Evolutionary conservation across 805 yeast genomes (phyloP), one percentile per base, ranked within the genome.

Genomic region (Candida ipomoeae): DNA sequence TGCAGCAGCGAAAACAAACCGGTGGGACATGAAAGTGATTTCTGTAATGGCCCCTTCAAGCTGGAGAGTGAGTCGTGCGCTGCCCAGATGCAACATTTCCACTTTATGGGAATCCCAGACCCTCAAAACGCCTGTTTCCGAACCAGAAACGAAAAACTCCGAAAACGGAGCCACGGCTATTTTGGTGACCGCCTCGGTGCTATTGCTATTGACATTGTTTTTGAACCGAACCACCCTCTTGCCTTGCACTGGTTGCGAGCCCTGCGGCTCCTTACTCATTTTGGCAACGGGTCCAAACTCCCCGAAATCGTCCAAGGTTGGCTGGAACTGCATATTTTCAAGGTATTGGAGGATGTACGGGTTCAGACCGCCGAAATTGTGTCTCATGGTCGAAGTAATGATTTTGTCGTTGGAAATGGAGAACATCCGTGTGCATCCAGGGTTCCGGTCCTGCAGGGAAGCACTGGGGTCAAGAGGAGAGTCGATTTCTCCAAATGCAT

Each of bases 71-170:
- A 55, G 48, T 3, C 23, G 46, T 4, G 54, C 54, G 7, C 52
- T 76, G 69, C 31, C 79, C 78, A 8, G 78, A 69, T 3, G 83
- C 79, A 85, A 86, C 48, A 78, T 78, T 47, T 84, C 89, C 35
- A 91, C 67, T 51, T 82, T 80, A 8, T 69, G 59, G 0, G 84
- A 66, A 61, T 89, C 95, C 97, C 97, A 94, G 0, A 92, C 66
- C 55, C 82, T 85, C 37, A 94, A 60, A 1, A 70, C 62, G 0
- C 97, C 96, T 29, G 78, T 77, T 44, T 83, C 86, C 6, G 94
- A 88, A 2, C 90, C 96, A 1, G 94, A 83, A 2, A 89, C 69
- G 55, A 92, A 83, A 55, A 80, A 85, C 21, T 79, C 78, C 14
- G 81, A 77, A 29, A 85, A 83, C 0, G 85, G 83, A 5, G 87